Base-by-base conservation (phyloP, 2,329 filamentous ascomycete species). In the Aspergillus viridinutans region DNA sequence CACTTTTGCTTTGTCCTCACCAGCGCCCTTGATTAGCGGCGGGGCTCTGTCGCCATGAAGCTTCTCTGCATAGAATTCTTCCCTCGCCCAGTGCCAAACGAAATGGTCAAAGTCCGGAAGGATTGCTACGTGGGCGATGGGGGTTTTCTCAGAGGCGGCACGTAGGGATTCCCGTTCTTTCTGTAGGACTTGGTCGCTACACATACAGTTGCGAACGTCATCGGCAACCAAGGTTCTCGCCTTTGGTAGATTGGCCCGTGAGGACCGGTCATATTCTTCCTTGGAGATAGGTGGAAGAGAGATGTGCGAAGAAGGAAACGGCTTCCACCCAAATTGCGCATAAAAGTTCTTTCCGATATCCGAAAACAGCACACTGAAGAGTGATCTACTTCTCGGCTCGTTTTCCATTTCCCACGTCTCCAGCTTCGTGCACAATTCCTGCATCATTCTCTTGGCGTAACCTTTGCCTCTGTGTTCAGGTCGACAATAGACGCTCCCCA, bases 301-400 rank as follows among this genome's bases (percentile, higher is more conserved):
- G 47, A 95, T 79, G 70, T 96, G 92, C 1, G 82, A 80, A 57
- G 90, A 93, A 21, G 83, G 80, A 65, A 88, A 92, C 0, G 86
- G 81, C 50, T 85, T 81, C 92, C 92, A 97, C 49, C 91, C 91
- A 61, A 85, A 81, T 32, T 79, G 80, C 3, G 88, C 83, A 75
- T 97, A 97, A 74, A 92, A 97, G 42, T 78, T 77, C 78, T 90
- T 89, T 21, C 92, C 90, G 61, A 95, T 92, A 67, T 95, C 90
- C 8, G 91, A 96, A 74, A 87, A 96, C 8, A 97, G 80, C 7
- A 95, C 83, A 0, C 90, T 92, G 72, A 93, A 94, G 14, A 84
- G 73, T 61, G 71, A 80, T 69, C 69, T 72, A 63, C 71, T 69
- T 21, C 69, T 67, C 49, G 63, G 59, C 52, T 75, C 71, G 40